Evolutionary conservation across 306 rosid genomes (phyloP), one percentile per base, ranked within the genome.

Genomic region (Spatholobus suberectus): DNA sequence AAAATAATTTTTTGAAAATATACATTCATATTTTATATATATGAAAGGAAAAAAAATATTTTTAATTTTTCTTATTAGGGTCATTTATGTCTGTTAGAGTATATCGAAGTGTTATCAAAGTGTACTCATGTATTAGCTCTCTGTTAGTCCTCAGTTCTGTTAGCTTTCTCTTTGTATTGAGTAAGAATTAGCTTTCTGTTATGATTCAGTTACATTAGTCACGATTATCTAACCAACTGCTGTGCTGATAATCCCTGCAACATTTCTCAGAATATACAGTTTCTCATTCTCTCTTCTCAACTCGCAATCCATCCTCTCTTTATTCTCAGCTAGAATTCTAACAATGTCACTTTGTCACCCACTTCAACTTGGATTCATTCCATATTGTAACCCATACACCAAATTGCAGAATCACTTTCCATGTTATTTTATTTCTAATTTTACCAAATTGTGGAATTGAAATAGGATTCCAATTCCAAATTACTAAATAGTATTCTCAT

Each of bases 381-480:
- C 10, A 58, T 58, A 58, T 10, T 4, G 55, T 49, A 49, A 6
- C 8, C 58, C 58, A 52, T 17, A 52, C n/a, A 65, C 7, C 44
- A 29, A 29, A 63, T 32, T 26, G 4, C 40, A 35, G 23, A 65
- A 35, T 65, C 46, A 65, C 26, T 44, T 44, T 26, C 23, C 40
- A 44, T 1, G 14, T n/a, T n/a, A n/a, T 29, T 29, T 29, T 26
- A 15, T 47, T 43, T 43, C 15, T 26, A 47, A 8, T 49, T 72
- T 9, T 49, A 8, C 21, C n/a, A 32, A 47, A 72, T 14, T 15
- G 14, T 49, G 62, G 40, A 47, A 49, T 72, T 13, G 17, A 72
- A 47, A 72, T 47, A 72, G 38, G 43, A 47, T 29, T 47, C 27
- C 77, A 26, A 72, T 47, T 49, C 26, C 77, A 24, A 49, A n/a